A percentile compares a stretch with the other conserved stretches of the same genome.
Evolutionary conservation across 164 flowering plant species (phyloP).

Genomic region (grape (Vitis vinifera)): ASM3070453v1 NC_081817.1:16642501-16643000

Average conservation of each 20-base stretch:
- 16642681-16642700: conserved; percentile 65
- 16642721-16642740: conserved; percentile 51
- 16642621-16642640: too few species aligned
- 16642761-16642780: conserved; percentile 64
- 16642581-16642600: too few species aligned
- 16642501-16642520: conserved; percentile 73
- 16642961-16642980: conserved; percentile 61
- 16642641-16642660: too few species aligned
- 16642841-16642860: not conserved
- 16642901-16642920: conserved; percentile 64
- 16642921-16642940: conserved; percentile 38
- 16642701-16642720: conserved; percentile 45
- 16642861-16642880: conserved; percentile 76
- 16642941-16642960: conserved; percentile 52
- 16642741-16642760: conserved; percentile 43
- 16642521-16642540: conserved; percentile 51
- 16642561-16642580: conserved; percentile 23
- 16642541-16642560: conserved; percentile 54
- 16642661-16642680: conserved; percentile 55
- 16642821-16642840: not conserved
- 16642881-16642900: conserved; percentile 62
- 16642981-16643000: conserved; percentile 65
- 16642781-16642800: too few species aligned
- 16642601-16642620: too few species aligned
- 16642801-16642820: not conserved